Base-by-base conservation (phyloP, 352 stramenopile genomes). In the Globisporangium cystogenes region DNA sequence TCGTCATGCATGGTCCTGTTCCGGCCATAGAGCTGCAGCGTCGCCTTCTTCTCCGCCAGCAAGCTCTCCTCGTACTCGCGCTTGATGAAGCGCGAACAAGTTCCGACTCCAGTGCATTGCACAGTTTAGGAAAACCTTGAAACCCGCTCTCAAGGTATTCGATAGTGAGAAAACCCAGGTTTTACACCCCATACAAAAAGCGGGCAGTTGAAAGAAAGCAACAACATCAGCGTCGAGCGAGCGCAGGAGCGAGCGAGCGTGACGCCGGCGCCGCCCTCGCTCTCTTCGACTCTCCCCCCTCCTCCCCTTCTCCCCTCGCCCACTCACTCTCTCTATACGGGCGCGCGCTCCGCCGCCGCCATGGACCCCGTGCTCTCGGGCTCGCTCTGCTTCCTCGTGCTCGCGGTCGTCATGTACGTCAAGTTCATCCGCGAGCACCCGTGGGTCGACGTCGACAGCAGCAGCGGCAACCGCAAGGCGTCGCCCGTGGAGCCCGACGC, bases 321-420 rank as follows among this genome's bases (percentile, higher is more conserved):
- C 37, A 4, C 36, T 43, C 39, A n/a, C n/a, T 41, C 20, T 14
- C n/a, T 45, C n/a, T 16, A 26, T 45, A 45, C 11, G 20, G 12
- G 18, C 40, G 10, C 20, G 20, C 16, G 5, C 16, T 21, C 36
- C 5, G 16, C 18, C 20, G 4, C 33, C 46, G 35, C 1, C 21
- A 90, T 94, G 77, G 83, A 94, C 66, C 83, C 82, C 11, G 83
- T 94, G 59, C 68, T 94, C 35, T 87, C 83, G 27, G 83, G 83
- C n/a, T 94, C 83, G 64, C 69, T 94, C 26, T 94, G 83, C 59
- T 94, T 94, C 60, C 63, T 94, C 46, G 80, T 89, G 62, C 66
- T 94, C 45, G 82, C 83, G 51, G 85, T 94, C 53, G 74, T 86
- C 56, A 90, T 94, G 83, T 94, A 94, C 66, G 75, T 94, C 56